A percentile compares a stretch with the other conserved stretches of the same genome.
Conservation (phyloP, 2,329 filamentous ascomycete species). For the Alternaria incomplexa region DNA sequence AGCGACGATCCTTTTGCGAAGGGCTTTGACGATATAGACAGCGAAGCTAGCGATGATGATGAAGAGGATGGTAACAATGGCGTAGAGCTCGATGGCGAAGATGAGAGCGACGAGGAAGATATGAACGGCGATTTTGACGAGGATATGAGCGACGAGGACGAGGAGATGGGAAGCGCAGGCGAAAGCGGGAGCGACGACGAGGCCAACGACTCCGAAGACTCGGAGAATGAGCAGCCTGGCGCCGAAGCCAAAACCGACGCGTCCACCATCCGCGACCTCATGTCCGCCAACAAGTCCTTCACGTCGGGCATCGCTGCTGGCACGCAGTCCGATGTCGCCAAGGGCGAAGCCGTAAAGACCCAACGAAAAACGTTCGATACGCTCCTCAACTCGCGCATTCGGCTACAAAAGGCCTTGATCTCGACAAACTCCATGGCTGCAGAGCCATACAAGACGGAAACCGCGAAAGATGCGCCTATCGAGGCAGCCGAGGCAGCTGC, state of each 20-base stretch:
- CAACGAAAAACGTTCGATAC: conserved; percentile 88
- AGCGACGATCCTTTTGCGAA: conserved; percentile 59
- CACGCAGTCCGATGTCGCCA: conserved; percentile 77
- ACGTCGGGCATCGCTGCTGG: conserved; percentile 69
- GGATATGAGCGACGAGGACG: conserved; percentile 33
- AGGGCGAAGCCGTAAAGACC: conserved; percentile 83
- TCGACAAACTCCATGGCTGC: conserved; percentile 70
- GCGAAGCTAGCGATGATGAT: conserved; percentile 49
- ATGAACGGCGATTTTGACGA: conserved; percentile 52
- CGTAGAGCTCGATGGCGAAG: conserved; percentile 2
- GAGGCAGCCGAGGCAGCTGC: conserved; percentile 85
- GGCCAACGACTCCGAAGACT: conserved; percentile 39
- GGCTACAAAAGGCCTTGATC: conserved; percentile 88
- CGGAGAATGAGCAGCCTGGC: conserved; percentile 49
- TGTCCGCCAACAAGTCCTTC: conserved; percentile 70
- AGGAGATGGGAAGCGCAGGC: conserved; percentile 55
- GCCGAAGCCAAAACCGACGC: conserved; percentile 47
- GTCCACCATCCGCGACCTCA: conserved; percentile 69
- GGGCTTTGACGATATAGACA: conserved; percentile 51
- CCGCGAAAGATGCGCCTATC: conserved; percentile 60
- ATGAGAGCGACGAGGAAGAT: conserved; percentile 38
- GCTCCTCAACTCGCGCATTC: conserved; percentile 87
- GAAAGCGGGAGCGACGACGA: conserved; percentile 58
- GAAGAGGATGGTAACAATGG: conserved; percentile 24
- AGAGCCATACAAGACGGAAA: conserved; percentile 33